Evolutionary conservation across 2,329 filamentous ascomycete species (phyloP).

Genomic region (Aureobasidium subglaciale): DNA sequence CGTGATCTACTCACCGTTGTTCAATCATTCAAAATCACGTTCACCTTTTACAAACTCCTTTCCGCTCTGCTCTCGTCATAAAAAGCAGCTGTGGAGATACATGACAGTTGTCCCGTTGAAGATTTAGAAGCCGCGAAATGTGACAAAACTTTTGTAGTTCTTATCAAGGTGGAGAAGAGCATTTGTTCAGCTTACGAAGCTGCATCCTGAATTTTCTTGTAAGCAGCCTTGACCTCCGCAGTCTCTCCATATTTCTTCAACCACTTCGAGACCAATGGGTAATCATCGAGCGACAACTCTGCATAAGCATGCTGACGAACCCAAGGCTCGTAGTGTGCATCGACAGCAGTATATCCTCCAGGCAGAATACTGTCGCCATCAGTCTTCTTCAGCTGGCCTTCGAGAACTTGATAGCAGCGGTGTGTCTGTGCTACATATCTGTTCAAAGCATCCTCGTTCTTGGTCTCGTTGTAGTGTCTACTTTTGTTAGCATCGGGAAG

Average conservation of each 20-base stretch:
- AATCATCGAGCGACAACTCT: constrained; percentile 33
- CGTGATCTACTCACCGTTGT: too few species aligned
- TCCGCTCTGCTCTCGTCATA: neutral
- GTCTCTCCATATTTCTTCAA: constrained; percentile 29
- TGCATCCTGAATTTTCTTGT: constrained; percentile 28
- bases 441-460: constrained; percentile 38
- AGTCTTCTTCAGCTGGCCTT: constrained; percentile 35
- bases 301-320: constrained; percentile 33
- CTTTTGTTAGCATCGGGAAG: neutral
- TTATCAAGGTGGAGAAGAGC: too few species aligned
- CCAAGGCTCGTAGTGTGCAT: constrained; percentile 39
- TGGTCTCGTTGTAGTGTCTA: constrained; percentile 21
- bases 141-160: too few species aligned
- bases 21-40: too few species aligned
- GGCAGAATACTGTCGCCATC: constrained; percentile 33
- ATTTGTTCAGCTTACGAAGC: neutral
- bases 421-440: constrained; percentile 35
- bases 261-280: constrained; percentile 36
- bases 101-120: too few species aligned
- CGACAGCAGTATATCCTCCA: constrained; percentile 32
- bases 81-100: too few species aligned
- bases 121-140: too few species aligned
- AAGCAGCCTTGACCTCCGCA: constrained; percentile 36
- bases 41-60: too few species aligned
- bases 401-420: constrained; percentile 37